Evolutionary conservation across 2,329 filamentous ascomycete species (phyloP), one percentile per base, ranked within the genome.

Genomic region (Zymoseptoria pseudotritici): DNA sequence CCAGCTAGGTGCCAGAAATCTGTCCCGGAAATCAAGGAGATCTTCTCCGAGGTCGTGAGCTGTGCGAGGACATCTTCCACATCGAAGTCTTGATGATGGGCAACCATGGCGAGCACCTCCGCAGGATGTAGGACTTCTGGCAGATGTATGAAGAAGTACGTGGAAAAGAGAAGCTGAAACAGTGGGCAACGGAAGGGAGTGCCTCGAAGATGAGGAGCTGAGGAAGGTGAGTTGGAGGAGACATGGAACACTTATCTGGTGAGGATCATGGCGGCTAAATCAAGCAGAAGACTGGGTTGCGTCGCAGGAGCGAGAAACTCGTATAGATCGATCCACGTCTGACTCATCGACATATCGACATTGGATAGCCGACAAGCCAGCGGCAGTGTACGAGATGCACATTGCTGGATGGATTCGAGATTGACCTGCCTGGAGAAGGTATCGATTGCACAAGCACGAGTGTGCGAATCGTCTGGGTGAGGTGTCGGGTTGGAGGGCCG

Each of bases 1-100:
- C 82, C 72, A 65, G 83, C 82, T 36, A 86, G 87, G 68, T 88
- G 84, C 86, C 86, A 89, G 68, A 88, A 88, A 73, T 89, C 86
- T 80, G 59, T 67, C 51, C 70, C 71, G 29, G 71, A 69, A 7
- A 72, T 60, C 21, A 72, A 62, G 8, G 69, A 67, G 53, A 71
- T 66, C 64, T 72, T 72, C 58, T 72, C 70, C 29, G 63, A 55
- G 5, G 65, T 62, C 17, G 68, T 71, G 50, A 72, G 66, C 54
- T 70, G 61, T 2, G 59, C 57, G 17, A 72, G 63, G 46, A 71
- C 68, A 19, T 69, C 64, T 42, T 70, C 65, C n/a, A 71, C 69
- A 53, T 72, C 68, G 42, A 70, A 70, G 60, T 68, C 66, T 9
- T 66, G 57, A 49, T 67, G 60, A 42, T 61, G 59, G 8, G 21